Evolutionary conservation across 371 early-diverging fungal genomes (phyloP), one percentile per base, ranked within the genome.

Genomic region (Caulochytrium protostelioides): DNA sequence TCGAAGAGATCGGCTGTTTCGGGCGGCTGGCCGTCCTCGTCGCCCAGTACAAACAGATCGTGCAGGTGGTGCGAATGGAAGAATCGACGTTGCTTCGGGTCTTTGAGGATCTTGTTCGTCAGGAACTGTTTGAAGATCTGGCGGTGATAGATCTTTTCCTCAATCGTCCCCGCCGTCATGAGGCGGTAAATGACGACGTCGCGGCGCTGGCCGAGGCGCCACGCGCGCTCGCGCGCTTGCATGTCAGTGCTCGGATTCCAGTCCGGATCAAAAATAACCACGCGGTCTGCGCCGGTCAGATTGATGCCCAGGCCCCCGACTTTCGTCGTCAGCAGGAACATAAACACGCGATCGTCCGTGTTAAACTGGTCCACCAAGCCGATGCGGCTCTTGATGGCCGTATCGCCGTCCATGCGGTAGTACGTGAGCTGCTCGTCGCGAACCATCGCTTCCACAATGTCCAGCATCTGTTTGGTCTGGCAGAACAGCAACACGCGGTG

Each of bases 241-340:
- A 76, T 65, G 55, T 98, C 98, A 7, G 84, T 83, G 1, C 90
- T 83, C 4, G 97, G 97, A 46, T 97, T 98, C 97, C 95, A 95
- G 48, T 94, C 97, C 1, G 97, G 95, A 65, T 95, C 95, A 63
- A 68, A 95, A 21, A 97, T 71, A n/a, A 98, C 73, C 3, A 97
- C 83, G 3, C 91, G 70, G 49, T 90, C 70, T 0, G 97, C 97
- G 0, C 90, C 87, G 1, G 84, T 86, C 32, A 98, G 59, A 44
- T 98, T 97, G 25, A 95, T 62, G 0, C 98, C 98, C 12, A 97
- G 57, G 0, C 97, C 97, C 13, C 97, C 98, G 2, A 90, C 92
- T 43, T 81, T 83, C 25, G 98, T 98, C 0, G 97, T 98, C 18
- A 97, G 56, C 38, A 98, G 50, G 48, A 98, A 98, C 1, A 91